phyloP scores from a whole-genome alignment of 176 grass and related monocot genomes.

The Oryza punctata region DNA sequence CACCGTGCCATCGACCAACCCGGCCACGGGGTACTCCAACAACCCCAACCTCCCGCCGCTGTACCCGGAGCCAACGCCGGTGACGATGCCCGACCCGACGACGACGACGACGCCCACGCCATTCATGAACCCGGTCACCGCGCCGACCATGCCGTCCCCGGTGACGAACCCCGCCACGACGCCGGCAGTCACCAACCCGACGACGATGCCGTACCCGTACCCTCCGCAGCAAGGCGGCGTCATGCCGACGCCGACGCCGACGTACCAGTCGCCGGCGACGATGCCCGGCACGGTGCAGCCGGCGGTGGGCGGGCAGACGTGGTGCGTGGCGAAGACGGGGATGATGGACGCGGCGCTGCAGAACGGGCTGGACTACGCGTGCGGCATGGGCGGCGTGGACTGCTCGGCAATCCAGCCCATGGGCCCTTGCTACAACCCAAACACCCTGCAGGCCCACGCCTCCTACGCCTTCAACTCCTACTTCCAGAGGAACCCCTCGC shows the following conservation, averaged over 20 bases:
- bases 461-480: conserved; percentile 98
- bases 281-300: conserved; percentile 51
- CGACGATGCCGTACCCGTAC: conserved; percentile 55
- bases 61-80: conserved; percentile 43
- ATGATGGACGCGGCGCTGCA: conserved; percentile 50
- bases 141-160: conserved; percentile 43
- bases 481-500: conserved; percentile 82
- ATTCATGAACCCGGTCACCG: conserved; percentile 40
- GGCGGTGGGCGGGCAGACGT: conserved; percentile 49
- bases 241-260: conserved; percentile 40
- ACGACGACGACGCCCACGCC: conserved; percentile 46
- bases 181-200: conserved; percentile 74
- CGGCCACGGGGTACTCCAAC: conserved; percentile 27
- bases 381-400: conserved; percentile 82
- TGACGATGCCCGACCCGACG: conserved; percentile 43
- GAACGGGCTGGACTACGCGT: conserved; percentile 78
- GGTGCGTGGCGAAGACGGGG: conserved; percentile 87
- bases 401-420: conserved; percentile 83
- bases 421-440: conserved; percentile 86
- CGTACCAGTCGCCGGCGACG: conserved; percentile 47
- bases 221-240: conserved; percentile 32
- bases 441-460: conserved; percentile 73
- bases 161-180: conserved; percentile 71
- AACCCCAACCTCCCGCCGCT: conserved; percentile 54
- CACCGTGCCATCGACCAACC: conserved; percentile 56